These are phyloP conservation scores for Acacia pycnantha DNA, from an alignment of 331 rosid genomes.

Conservation along the genomic window DNA sequence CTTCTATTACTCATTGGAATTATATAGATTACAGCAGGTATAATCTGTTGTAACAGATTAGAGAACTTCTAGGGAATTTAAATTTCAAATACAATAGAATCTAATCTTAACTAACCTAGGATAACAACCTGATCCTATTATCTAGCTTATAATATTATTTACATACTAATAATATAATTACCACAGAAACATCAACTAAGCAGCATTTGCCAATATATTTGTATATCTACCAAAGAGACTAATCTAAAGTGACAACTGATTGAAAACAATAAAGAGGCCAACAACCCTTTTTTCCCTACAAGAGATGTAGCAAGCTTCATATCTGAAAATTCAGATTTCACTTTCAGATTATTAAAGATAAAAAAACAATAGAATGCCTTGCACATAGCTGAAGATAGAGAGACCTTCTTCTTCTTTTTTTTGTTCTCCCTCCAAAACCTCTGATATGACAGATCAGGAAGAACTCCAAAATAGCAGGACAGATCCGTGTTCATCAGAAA, in stretches of 20 bases:
- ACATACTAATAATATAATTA: too few relatives aligned
- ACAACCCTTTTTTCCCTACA: neutral
- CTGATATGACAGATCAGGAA: neutral
- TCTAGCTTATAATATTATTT: too few relatives aligned
- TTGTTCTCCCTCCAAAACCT: neutral
- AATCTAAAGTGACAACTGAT: neutral
- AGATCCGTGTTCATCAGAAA: neutral
- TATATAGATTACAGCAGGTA: too few relatives aligned
- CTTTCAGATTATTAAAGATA: neutral
- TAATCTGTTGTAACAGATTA: too few relatives aligned
- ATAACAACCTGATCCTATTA: too few relatives aligned
- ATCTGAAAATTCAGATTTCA: neutral
- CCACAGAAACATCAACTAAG: neutral
- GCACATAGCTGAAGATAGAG: neutral
- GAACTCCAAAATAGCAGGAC: neutral
- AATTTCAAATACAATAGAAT: too few relatives aligned
- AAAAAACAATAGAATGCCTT: neutral
- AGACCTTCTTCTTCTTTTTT: neutral
- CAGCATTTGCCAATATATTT: neutral
- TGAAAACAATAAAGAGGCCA: neutral
- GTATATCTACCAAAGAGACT: neutral
- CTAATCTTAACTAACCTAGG: too few relatives aligned
- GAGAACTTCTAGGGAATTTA: too few relatives aligned
- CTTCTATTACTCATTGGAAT: too few relatives aligned
- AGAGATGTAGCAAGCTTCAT: neutral